phyloP scores from a whole-genome alignment of 139 green algal species.

The Chlorella ohadii region DNA sequence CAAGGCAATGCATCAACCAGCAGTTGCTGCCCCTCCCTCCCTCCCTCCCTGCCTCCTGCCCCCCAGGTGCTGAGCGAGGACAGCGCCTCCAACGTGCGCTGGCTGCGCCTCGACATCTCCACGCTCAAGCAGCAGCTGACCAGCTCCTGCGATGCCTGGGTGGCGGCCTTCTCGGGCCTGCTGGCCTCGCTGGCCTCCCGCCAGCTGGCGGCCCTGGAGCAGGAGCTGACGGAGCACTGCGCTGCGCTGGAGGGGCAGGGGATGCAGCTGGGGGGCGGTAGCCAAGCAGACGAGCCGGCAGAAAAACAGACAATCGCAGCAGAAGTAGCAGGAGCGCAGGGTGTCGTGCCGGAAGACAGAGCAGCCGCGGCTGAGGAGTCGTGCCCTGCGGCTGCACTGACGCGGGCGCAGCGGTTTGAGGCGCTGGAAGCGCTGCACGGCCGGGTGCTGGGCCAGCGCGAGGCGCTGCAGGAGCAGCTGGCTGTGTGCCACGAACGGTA shows the following conservation, averaged over 20 bases:
- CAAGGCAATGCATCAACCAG: no score
- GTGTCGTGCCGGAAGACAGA: not conserved
- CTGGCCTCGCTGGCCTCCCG: constrained; percentile 68
- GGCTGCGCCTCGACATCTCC: constrained; percentile 90
- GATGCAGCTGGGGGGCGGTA: no score
- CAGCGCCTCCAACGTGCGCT: constrained; percentile 81
- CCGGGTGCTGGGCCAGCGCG: not conserved
- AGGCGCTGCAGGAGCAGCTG: constrained; percentile 16
- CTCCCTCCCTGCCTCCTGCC: not conserved
- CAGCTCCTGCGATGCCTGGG: constrained; percentile 84
- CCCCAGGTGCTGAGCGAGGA: constrained; percentile 76
- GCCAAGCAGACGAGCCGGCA: not conserved
- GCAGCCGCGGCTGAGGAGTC: not conserved
- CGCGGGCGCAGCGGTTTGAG: not conserved
- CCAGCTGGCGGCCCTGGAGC: constrained; percentile 67
- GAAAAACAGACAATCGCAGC: not conserved
- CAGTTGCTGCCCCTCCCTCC: not conserved
- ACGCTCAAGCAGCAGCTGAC: constrained; percentile 85
- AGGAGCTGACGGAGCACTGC: constrained; percentile 6
- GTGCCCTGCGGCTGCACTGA: not conserved
- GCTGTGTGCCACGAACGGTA: constrained; percentile 24
- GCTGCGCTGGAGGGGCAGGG: not conserved
- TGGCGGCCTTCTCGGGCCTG: constrained; percentile 77
- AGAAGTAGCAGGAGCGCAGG: not conserved
- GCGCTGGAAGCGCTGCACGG: constrained; percentile 16